Conservation (phyloP, 2,329 filamentous ascomycete genomes). For the Phialemonium atrogriseum region DNA sequence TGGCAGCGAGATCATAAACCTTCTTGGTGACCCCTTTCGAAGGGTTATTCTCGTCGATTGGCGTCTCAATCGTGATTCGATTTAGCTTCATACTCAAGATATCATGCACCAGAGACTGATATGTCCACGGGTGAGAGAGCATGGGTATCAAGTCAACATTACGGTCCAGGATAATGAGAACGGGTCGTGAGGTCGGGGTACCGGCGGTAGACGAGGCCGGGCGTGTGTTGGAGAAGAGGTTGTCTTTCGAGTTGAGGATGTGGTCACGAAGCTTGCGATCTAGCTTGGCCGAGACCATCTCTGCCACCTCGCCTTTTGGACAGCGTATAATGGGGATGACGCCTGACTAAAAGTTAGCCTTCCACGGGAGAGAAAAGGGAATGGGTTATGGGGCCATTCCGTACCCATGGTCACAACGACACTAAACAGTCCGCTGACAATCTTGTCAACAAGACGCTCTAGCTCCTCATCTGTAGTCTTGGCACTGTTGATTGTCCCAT, state of each 20-base stretch:
- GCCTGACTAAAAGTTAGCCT: slow-evolving; percentile 38
- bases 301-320: slow-evolving; percentile 84
- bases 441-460: slow-evolving; percentile 77
- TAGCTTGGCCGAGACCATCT: slow-evolving; percentile 88
- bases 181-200: slow-evolving; percentile 69
- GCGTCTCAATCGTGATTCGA: slow-evolving; percentile 84
- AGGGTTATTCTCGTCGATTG: slow-evolving; percentile 68
- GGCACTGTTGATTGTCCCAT: slow-evolving; percentile 93
- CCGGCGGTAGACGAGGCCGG: slow-evolving; percentile 45
- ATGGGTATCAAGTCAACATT: slow-evolving; percentile 95
- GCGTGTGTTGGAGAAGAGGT: slow-evolving; percentile 69
- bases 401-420: slow-evolving; percentile 98
- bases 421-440: slow-evolving; percentile 94
- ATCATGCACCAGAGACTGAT: slow-evolving; percentile 75
- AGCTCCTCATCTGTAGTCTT: slow-evolving; percentile 85
- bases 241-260: slow-evolving; percentile 95
- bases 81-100: slow-evolving; percentile 53
- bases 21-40: slow-evolving; percentile 74
- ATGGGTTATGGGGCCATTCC: no score
- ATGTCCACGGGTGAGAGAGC: slow-evolving; percentile 84
- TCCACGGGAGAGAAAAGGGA: no score
- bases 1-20: slow-evolving; percentile 80
- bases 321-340: slow-evolving; percentile 93
- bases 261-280: slow-evolving; percentile 95
- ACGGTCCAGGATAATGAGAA: slow-evolving; percentile 87